Evolutionary conservation across 495 filamentous ascomycete species (phyloP), one percentile per base, ranked within the genome.

Genomic region (Neurospora sp.): DNA sequence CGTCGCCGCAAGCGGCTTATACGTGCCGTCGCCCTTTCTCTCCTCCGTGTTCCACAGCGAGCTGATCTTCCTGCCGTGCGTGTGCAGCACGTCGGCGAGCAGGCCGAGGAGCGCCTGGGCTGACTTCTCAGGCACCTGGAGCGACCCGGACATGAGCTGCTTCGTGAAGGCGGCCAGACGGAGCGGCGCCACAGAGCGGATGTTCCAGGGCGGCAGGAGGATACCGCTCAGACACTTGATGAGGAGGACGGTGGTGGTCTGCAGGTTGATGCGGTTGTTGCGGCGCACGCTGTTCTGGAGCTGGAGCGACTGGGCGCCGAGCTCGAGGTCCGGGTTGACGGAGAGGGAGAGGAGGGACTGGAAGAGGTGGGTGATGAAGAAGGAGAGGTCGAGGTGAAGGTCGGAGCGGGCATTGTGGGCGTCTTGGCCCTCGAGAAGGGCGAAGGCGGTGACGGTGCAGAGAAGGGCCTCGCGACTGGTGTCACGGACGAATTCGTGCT

Each of bases 281-380:
- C 72, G 78, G 39, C 75, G 73, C 20, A 81, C 84, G 69, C 81
- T 78, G 75, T 91, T 86, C 27, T 71, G 69, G 18, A 97, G 89
- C 71, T 91, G 92, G 4, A 94, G 87, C 18, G 93, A 92, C 78
- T 93, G 95, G 46, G 89, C 86, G 80, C 91, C 91, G 77, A 90
- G 87, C 81, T 98, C 96, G 75, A 98, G 89, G 78, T 97, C 94
- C 0, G 96, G 85, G 79, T 95, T 91, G 39, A 94, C 86, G 12
- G 91, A 88, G 23, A 96, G 87, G 14, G 90, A 85, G 75, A 95
- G 86, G 3, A 99, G 89, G 18, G 89, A 91, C 71, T 90, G 89
- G 86, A 97, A 98, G 59, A 98, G 92, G 80, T 97, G 92, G 40
- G 91, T 92, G 79, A 92, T 93, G 87, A 99, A 99, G 88, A 94